Evolutionary conservation across 108 stramenopile genomes (phyloP).

Genomic region (Parietichytrium sp.): DNA sequence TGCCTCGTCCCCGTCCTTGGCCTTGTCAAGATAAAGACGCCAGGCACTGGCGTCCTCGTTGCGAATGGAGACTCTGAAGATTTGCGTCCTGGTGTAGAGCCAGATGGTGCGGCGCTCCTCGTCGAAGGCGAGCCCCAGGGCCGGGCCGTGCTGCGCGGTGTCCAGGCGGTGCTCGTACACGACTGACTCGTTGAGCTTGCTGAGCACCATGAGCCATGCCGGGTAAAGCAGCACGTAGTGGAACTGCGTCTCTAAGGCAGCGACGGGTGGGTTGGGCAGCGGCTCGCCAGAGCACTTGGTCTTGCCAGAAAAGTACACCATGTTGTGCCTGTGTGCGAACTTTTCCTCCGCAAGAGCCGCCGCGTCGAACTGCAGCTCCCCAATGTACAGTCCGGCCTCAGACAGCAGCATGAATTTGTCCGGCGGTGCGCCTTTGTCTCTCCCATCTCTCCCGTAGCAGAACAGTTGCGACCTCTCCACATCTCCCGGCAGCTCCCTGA

Average conservation of each 20-base stretch:
- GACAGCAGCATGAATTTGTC: constrained; percentile 8
- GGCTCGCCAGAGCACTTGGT: neutral
- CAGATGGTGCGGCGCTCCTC: neutral
- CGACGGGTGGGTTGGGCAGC: neutral
- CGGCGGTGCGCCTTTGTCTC: neutral
- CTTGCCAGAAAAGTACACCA: neutral
- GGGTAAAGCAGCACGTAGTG: constrained; percentile 31
- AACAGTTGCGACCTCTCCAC: neutral
- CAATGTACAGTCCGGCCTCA: constrained; percentile 28
- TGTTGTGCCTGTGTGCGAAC: constrained; percentile 10
- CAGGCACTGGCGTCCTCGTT: constrained; percentile 2
- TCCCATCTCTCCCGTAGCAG: neutral
- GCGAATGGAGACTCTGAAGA: neutral
- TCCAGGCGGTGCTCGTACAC: neutral
- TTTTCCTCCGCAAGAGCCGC: neutral
- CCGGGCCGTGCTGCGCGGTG: neutral
- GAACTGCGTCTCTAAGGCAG: constrained; percentile 13
- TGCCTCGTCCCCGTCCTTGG: neutral
- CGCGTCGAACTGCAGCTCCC: neutral
- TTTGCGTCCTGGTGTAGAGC: constrained; percentile 9
- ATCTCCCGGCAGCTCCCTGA: constrained; percentile 15
- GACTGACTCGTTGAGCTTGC: constrained; percentile 26
- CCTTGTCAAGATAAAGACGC: neutral
- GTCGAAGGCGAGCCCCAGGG: neutral
- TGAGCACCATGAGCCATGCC: neutral